Conservation (phyloP, 352 stramenopile species). For the Phytophthora pseudosyringae region DNA sequence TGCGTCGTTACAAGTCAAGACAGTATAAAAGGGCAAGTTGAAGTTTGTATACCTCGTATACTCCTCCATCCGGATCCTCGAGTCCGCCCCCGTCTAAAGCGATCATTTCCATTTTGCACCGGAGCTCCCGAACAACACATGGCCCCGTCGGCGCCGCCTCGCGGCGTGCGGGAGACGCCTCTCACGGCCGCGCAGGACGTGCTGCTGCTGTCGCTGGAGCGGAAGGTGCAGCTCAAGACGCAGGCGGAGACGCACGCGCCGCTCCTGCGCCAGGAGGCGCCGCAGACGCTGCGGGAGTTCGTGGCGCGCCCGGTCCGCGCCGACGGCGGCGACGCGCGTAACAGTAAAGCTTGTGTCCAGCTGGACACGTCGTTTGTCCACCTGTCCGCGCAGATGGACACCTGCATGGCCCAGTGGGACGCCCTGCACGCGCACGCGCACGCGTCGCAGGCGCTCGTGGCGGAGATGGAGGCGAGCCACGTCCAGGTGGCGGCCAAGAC, state of each 20-base stretch:
- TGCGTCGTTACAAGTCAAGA: too few species aligned
- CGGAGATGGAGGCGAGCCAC: constrained; percentile 86
- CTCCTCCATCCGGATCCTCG: too few species aligned
- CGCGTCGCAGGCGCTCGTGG: constrained; percentile 65
- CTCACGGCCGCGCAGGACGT: constrained; percentile 56
- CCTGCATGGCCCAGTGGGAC: constrained; percentile 45
- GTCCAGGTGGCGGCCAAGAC: constrained; percentile 78
- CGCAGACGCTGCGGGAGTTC: constrained; percentile 55
- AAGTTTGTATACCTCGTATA: too few species aligned
- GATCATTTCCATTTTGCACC: background rate
- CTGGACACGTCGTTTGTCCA: constrained; percentile 33
- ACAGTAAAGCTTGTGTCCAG: background rate
- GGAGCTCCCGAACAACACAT: background rate
- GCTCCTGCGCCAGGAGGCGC: constrained; percentile 30
- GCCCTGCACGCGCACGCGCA: constrained; percentile 61
- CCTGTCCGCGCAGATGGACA: constrained; percentile 45
- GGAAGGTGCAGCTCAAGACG: constrained; percentile 55
- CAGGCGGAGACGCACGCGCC: constrained; percentile 56
- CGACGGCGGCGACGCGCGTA: background rate
- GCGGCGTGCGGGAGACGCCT: constrained; percentile 48
- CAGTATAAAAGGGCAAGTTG: too few species aligned
- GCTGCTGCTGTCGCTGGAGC: constrained; percentile 66
- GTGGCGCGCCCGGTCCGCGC: constrained; percentile 16
- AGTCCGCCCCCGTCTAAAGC: background rate
- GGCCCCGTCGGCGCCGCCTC: constrained; percentile 1